phyloP scores from a whole-genome alignment of 371 early-diverging fungal species.

The Actinomucor elegans region DNA sequence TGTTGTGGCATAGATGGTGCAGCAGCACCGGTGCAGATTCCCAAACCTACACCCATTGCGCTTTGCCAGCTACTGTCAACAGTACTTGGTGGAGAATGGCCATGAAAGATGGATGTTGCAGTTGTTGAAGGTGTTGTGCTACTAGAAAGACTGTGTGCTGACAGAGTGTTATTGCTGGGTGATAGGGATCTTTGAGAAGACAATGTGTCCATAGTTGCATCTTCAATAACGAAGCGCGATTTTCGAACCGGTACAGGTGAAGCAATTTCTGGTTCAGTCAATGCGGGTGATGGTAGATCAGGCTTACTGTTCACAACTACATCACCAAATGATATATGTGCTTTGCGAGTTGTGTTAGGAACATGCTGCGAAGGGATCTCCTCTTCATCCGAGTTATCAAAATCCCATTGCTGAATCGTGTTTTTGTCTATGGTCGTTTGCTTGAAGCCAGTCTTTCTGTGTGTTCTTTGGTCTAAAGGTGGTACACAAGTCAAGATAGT shows the following conservation, averaged over 20 bases:
- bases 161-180: neutral
- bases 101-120: too few species aligned
- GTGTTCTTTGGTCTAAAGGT: conserved; percentile 64
- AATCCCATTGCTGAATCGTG: conserved; percentile 50
- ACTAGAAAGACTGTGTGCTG: too few species aligned
- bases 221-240: conserved; percentile 21
- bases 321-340: conserved; percentile 49
- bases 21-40: neutral
- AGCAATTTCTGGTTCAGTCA: neutral
- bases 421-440: conserved; percentile 29
- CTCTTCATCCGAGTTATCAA: conserved; percentile 22
- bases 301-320: conserved; percentile 7
- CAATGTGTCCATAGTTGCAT: neutral
- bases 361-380: neutral
- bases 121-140: too few species aligned
- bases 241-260: neutral
- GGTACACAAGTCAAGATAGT: conserved; percentile 64
- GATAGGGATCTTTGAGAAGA: neutral
- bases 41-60: conserved; percentile 4
- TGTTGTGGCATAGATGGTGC: neutral
- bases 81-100: too few species aligned
- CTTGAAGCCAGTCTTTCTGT: conserved; percentile 42
- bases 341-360: conserved; percentile 3
- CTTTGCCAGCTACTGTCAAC: conserved; percentile 1
- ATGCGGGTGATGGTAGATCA: neutral